A percentile compares a stretch with the other conserved stretches of the same genome.
phyloP scores from a whole-genome alignment of 176 grass and related monocot species.

The Alopecurus myosuroides region DNA sequence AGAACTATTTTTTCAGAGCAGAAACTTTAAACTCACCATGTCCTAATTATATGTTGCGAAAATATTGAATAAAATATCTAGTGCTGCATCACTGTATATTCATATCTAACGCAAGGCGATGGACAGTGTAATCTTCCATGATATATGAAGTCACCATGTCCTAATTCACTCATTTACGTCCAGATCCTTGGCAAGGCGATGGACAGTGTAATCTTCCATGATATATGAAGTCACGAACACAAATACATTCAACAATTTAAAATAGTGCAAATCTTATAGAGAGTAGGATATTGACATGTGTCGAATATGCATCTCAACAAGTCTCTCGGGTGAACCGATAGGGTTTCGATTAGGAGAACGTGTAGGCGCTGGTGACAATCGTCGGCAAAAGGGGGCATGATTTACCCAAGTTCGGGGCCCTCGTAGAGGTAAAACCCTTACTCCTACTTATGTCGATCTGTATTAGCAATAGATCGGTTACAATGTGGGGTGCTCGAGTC shows the following conservation, averaged over 20 bases:
- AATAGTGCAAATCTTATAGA: background rate
- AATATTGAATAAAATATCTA: background rate
- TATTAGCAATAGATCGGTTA: too few relatives aligned
- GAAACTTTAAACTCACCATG: background rate
- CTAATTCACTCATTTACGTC: background rate
- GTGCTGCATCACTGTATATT: background rate
- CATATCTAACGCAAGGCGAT: background rate
- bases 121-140: too few relatives aligned
- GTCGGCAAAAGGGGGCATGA: too few relatives aligned
- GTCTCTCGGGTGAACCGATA: too few relatives aligned
- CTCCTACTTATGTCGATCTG: too few relatives aligned
- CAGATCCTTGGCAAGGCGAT: background rate
- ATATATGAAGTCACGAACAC: background rate
- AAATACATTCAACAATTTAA: background rate
- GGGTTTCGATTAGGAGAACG: too few relatives aligned
- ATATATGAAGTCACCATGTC: too few relatives aligned
- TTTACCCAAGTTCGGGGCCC: too few relatives aligned
- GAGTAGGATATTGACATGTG: background rate
- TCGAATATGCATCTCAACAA: too few relatives aligned
- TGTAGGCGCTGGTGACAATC: too few relatives aligned
- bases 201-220: background rate
- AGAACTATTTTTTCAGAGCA: background rate
- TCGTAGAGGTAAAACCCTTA: too few relatives aligned
- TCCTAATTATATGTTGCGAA: background rate
- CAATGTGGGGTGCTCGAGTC: too few relatives aligned